phyloP scores from a whole-genome alignment of 805 yeast genomes.

The Kodamaea laetipori region DNA sequence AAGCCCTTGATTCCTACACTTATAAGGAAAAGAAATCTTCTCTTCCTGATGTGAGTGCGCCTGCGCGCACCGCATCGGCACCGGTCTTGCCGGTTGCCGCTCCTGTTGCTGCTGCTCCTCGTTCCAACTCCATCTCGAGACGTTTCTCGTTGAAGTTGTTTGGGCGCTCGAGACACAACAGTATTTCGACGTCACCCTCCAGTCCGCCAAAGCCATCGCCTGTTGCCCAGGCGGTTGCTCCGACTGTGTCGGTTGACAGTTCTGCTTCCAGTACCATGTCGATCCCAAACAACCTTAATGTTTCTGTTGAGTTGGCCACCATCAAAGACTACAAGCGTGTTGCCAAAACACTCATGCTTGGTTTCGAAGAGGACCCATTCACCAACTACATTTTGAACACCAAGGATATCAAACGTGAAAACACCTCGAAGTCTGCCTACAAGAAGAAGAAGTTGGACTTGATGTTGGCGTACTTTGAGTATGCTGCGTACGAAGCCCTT shows the following conservation, averaged over 20 bases:
- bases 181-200: constrained; percentile 1
- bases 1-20: constrained; percentile 5
- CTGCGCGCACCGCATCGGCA: constrained; percentile 9
- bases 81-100: constrained; percentile 1
- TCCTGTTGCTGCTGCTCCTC: background rate
- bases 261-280: constrained; percentile 10
- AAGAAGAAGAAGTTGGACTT: constrained; percentile 42
- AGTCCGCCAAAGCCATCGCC: constrained; percentile 6
- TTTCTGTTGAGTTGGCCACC: constrained; percentile 19
- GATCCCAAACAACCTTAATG: constrained; percentile 17
- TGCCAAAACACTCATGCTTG: constrained; percentile 53
- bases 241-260: background rate
- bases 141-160: constrained; percentile 10
- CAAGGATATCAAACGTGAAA: constrained; percentile 25
- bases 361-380: constrained; percentile 58
- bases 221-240: background rate
- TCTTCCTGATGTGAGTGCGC: constrained; percentile 1
- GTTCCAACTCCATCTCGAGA: constrained; percentile 9
- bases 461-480: constrained; percentile 54
- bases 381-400: constrained; percentile 51
- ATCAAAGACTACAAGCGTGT: constrained; percentile 56
- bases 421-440: constrained; percentile 29
- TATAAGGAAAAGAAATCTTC: background rate
- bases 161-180: constrained; percentile 8
- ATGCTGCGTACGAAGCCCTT: constrained; percentile 52